phyloP scores from a whole-genome alignment of 2,329 filamentous ascomycete species.

The Fonsecaea pugnacius region DNA sequence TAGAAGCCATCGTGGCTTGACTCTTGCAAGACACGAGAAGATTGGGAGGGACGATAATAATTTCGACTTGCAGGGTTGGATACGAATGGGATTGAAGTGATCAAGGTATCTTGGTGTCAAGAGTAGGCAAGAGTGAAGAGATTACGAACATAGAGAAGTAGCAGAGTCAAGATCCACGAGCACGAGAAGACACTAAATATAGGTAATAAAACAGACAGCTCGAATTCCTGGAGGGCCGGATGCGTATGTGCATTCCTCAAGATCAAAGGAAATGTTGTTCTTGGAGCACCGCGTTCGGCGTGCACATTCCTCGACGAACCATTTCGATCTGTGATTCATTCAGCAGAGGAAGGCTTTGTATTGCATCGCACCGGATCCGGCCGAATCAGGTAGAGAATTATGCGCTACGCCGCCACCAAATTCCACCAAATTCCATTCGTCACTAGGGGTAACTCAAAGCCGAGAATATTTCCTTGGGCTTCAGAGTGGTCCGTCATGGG shows the following conservation, averaged over 20 bases:
- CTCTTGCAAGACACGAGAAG: constrained; percentile 15
- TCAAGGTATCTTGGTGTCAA: constrained; percentile 10
- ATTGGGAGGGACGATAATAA: constrained; percentile 14
- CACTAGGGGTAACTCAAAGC: constrained; percentile 6
- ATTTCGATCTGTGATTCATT: constrained; percentile 15
- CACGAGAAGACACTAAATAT: constrained; percentile 11
- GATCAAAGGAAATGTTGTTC: constrained; percentile 17
- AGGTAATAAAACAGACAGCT: constrained; percentile 15
- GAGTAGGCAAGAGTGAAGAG: constrained; percentile 16
- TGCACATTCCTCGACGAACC: constrained; percentile 10
- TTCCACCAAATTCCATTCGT: constrained; percentile 8
- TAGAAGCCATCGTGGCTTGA: constrained; percentile 16
- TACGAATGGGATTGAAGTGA: constrained; percentile 15
- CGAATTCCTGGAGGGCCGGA: constrained; percentile 17
- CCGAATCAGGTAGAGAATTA: constrained; percentile 12
- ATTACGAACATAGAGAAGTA: constrained; percentile 9
- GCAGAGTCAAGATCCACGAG: constrained; percentile 15
- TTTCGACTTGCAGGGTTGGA: constrained; percentile 9
- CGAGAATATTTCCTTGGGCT: neutral
- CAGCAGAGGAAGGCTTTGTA: constrained; percentile 17
- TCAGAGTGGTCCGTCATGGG: constrained; percentile 6
- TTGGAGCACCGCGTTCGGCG: constrained; percentile 13
- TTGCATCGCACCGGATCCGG: constrained; percentile 6
- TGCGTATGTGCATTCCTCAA: constrained; percentile 18
- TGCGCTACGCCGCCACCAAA: constrained; percentile 18